These are phyloP conservation scores for Epichloe brachyelytri DNA, from an alignment of 2,329 filamentous ascomycete species.

Conservation along the genomic window DNA sequence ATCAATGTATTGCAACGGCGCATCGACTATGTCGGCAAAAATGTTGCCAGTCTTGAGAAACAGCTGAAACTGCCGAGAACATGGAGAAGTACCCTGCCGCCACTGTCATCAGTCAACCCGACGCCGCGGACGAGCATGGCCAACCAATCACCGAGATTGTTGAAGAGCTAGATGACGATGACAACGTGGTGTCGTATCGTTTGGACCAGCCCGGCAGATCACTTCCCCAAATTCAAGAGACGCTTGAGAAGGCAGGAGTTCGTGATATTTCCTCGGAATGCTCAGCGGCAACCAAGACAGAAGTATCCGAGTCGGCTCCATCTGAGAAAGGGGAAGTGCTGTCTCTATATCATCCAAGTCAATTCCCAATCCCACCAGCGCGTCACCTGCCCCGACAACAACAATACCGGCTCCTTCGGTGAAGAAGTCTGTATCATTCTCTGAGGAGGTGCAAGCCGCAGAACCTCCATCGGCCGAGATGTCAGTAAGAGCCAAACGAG, in stretches of 20 bases:
- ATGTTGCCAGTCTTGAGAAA: conserved; percentile 61
- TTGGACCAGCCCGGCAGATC: conserved; percentile 55
- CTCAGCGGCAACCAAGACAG: conserved; percentile 2
- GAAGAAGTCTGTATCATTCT: conserved; percentile 51
- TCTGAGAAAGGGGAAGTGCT: not conserved
- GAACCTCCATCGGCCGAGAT: conserved; percentile 14
- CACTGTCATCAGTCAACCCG: conserved; percentile 45
- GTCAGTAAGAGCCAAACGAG: conserved; percentile 30
- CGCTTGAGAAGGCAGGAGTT: conserved; percentile 65
- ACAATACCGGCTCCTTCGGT: not conserved
- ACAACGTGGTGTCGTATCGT: conserved; percentile 61
- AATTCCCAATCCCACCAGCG: not conserved
- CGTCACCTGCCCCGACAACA: not conserved
- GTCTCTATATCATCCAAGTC: not conserved
- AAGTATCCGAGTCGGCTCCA: not conserved
- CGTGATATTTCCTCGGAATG: conserved; percentile 24
- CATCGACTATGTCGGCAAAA: conserved; percentile 81
- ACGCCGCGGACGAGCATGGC: conserved; percentile 52
- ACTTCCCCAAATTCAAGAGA: conserved; percentile 55
- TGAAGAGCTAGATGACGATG: conserved; percentile 84
- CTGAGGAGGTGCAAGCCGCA: conserved; percentile 36
- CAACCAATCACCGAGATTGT: conserved; percentile 80
- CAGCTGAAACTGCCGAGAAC: conserved; percentile 56
- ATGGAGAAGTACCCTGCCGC: conserved; percentile 46
- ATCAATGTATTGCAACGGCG: conserved; percentile 53